Conservation (phyloP, 2,329 filamentous ascomycete genomes). For the Botrytis fragariae region DNA sequence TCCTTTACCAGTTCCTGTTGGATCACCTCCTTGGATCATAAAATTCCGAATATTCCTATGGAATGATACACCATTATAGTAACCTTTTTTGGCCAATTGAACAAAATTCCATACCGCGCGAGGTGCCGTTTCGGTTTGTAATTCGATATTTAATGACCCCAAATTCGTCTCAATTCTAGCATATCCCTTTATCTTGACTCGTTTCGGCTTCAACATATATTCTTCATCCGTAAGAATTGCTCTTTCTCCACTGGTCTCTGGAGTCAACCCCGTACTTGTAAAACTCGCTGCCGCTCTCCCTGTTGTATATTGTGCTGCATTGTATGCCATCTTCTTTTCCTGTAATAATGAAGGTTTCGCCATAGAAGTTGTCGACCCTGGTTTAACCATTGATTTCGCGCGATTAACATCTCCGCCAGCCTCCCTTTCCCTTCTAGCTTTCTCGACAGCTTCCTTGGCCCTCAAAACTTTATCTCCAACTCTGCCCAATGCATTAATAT, state of each 20-base stretch:
- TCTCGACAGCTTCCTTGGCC: constrained; percentile 91
- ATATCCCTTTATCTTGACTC: constrained; percentile 88
- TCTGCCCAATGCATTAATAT: constrained; percentile 75
- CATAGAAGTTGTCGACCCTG: constrained; percentile 36
- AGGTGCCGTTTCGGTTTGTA: constrained; percentile 87
- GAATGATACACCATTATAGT: constrained; percentile 81
- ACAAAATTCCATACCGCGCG: constrained; percentile 98
- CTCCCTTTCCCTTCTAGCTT: constrained; percentile 72
- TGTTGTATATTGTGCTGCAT: constrained; percentile 86
- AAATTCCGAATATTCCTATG: constrained; percentile 94
- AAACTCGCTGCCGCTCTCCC: constrained; percentile 90
- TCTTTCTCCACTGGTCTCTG: constrained; percentile 82
- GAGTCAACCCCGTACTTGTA: constrained; percentile 90
- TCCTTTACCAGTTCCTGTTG: constrained; percentile 87
- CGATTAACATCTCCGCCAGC: constrained; percentile 58
- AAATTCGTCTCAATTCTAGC: constrained; percentile 83
- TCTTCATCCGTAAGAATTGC: constrained; percentile 90
- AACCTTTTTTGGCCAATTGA: constrained; percentile 80
- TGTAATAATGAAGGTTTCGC: constrained; percentile 48
- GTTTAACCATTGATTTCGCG: constrained; percentile 42
- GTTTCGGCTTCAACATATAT: constrained; percentile 89
- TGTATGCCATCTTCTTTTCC: constrained; percentile 66
- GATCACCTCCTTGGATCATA: constrained; percentile 97
- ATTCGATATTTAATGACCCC: constrained; percentile 82
- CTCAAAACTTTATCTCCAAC: constrained; percentile 79